Base-by-base conservation (phyloP, 2,329 filamentous ascomycete genomes). In the Diaporthe eres region DNA sequence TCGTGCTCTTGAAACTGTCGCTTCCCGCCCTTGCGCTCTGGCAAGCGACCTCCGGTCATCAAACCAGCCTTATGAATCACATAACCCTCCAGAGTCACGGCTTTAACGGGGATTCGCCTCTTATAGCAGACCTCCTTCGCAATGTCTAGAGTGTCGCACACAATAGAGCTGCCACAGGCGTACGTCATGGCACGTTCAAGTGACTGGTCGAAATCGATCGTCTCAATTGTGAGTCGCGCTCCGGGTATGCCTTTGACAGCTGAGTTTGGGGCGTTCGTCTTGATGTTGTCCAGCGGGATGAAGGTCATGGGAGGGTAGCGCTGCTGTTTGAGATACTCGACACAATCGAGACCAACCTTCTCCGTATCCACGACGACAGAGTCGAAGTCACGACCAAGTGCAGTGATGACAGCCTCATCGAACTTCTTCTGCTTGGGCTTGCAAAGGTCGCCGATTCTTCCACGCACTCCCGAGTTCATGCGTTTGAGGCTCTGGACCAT, bases 361-460 rank as follows among this genome's bases (percentile, higher is more conserved):
- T 98, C 95, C 2, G 95, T 96, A 80, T 99, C 97, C 13, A 98
- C 96, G 67, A 99, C 92, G 58, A 99, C 94, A 0, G 96, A 94
- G 83, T 99, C 96, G 82, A 98, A 98, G 81, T 98, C 94, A 73
- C 95, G 92, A 70, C 97, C 97, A 5, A 99, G 90, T 9, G 98
- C 95, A 31, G 95, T 97, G 80, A 95, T 95, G 78, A 99, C 94
- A 61, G 97, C 97, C 79, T 97, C 95, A 78, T 97, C 94, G 81
- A 93, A 99, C 83, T 98, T 98, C 85, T 98, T 98, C 86, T 98
- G 95, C 84, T 98, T 98, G 1, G 97, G 96, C 79, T 95, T 96
- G 86, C 97, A 98, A 57, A 99, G 90, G 78, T 98, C 95, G 77
- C 95, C 95, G 61, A 98, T 91, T 61, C 96, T 93, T 28, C 97